Evolutionary conservation across 495 filamentous ascomycete genomes (phyloP), one percentile per base, ranked within the genome.

Genomic region (Tuber calosporum): DNA sequence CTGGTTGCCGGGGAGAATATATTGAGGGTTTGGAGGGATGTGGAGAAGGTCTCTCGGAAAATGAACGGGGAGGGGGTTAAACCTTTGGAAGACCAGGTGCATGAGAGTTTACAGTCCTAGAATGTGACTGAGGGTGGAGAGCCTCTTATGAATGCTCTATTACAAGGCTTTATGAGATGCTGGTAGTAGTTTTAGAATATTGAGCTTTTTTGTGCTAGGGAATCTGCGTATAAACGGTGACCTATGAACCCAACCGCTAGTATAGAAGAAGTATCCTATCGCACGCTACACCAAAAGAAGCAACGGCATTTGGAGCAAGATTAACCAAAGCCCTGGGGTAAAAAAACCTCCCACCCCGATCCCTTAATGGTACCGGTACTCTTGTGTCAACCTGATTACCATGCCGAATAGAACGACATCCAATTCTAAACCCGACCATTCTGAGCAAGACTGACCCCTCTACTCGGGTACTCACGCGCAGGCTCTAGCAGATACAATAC

Each of bases 1-100:
- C 90, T 90, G 78, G 83, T 95, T 1, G 90, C 87, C 0, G 92
- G 92, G 0, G 89, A 87, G 1, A 95, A 95, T 79, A 71, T 94
- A 1, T 81, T 95, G 41, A 86, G 92, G 37, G 91, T 95, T 43
- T 93, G 91, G 92, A 84, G 80, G 69, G 87, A 88, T n/a, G 90
- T 89, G 13, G 92, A 93, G 70, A 82, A 80, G 66, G 88, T 92
- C 39, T 89, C 90, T 26, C 79, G 81, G 45, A 77, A 88, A 82
- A 83, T 94, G 86, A 87, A 89, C 75, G 83, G 82, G 4, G 83
- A 83, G 1, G 90, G 91, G 0, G 86, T 85, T 39, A 82, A 84
- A 67, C 86, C 90, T 2, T 81, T 87, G 26, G 92, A 93, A 82
- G 92, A 94, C 82, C 84, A 84, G 30, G 70, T 84, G 53, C 37